Evolutionary conservation across 129 eudicot species (phyloP).

Genomic region (Cynara cardunculus): DNA sequence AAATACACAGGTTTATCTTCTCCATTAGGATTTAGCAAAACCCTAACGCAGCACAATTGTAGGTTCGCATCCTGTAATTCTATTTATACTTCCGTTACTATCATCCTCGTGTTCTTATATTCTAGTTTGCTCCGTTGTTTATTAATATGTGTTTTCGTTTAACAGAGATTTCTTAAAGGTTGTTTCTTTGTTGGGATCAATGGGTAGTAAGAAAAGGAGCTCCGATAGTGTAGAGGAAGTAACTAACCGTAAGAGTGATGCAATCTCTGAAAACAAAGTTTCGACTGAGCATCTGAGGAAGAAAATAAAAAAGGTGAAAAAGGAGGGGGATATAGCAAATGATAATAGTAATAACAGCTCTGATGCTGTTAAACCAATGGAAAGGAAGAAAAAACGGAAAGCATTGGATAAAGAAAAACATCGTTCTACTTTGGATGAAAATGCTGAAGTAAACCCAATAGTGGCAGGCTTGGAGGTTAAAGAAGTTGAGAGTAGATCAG

Average conservation of each 20-base stretch:
- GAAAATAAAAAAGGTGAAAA: slow-evolving; percentile 48
- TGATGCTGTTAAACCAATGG: slow-evolving; percentile 64
- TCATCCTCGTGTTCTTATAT: slow-evolving; percentile 13
- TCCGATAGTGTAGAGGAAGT: slow-evolving; percentile 35
- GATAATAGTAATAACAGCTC: slow-evolving; percentile 1
- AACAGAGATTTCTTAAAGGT: not conserved
- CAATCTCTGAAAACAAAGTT: slow-evolving; percentile 13
- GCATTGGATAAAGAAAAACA: slow-evolving; percentile 67
- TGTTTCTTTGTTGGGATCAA: not conserved
- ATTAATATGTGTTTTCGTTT: not conserved
- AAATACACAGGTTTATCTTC: not conserved
- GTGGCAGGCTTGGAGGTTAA: slow-evolving; percentile 10
- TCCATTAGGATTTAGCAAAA: slow-evolving; percentile 18
- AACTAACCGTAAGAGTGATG: slow-evolving; percentile 5
- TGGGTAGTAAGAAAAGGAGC: slow-evolving; percentile 47
- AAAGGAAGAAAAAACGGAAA: slow-evolving; percentile 68
- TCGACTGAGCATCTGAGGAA: slow-evolving; percentile 28
- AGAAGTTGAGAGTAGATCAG: slow-evolving; percentile 25
- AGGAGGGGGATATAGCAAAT: slow-evolving; percentile 33
- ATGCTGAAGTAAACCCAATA: slow-evolving; percentile 16
- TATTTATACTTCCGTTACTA: not conserved
- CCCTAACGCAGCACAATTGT: slow-evolving; percentile 12
- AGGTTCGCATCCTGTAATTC: not conserved
- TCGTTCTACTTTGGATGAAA: slow-evolving; percentile 15
- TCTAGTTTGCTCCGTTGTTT: not conserved